A percentile compares a stretch with the other conserved stretches of the same genome.
Conservation (phyloP, 2,329 filamentous ascomycete species). For the Colletotrichum sp. region DNA sequence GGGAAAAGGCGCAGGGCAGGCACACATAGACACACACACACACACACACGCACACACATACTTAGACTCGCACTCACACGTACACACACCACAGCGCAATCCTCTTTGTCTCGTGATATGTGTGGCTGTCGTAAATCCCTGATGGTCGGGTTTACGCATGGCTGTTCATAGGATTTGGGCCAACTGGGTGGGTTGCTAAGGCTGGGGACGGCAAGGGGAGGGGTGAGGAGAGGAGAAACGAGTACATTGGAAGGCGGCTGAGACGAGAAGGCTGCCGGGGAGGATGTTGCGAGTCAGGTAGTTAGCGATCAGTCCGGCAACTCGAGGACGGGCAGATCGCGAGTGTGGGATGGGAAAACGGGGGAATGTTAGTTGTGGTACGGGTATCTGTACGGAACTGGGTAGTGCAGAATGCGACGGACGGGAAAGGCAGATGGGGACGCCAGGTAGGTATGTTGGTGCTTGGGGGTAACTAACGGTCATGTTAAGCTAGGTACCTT, state of each 20-base stretch:
- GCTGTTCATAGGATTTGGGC: not conserved
- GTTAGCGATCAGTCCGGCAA: not conserved
- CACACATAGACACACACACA: no score
- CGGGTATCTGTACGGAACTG: not conserved
- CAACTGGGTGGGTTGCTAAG: not conserved
- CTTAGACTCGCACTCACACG: not conserved
- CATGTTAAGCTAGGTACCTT: not conserved
- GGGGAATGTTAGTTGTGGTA: not conserved
- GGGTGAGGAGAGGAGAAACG: not conserved
- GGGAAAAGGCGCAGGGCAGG: not conserved
- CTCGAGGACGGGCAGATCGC: not conserved
- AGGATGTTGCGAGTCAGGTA: not conserved
- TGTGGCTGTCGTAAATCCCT: not conserved
- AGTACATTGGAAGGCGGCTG: not conserved
- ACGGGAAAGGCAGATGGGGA: not conserved
- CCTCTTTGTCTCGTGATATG: not conserved
- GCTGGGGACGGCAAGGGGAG: not conserved
- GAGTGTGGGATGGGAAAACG: not conserved
- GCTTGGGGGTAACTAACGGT: not conserved
- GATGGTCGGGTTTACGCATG: not conserved
- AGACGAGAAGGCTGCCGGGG: not conserved
- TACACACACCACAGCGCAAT: not conserved
- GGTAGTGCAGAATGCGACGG: not conserved
- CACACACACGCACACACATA: not conserved
- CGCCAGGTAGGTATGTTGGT: not conserved